Evolutionary conservation across 805 yeast species (phyloP), one percentile per base, ranked within the genome.

Genomic region (Lipomyces kockii): DNA sequence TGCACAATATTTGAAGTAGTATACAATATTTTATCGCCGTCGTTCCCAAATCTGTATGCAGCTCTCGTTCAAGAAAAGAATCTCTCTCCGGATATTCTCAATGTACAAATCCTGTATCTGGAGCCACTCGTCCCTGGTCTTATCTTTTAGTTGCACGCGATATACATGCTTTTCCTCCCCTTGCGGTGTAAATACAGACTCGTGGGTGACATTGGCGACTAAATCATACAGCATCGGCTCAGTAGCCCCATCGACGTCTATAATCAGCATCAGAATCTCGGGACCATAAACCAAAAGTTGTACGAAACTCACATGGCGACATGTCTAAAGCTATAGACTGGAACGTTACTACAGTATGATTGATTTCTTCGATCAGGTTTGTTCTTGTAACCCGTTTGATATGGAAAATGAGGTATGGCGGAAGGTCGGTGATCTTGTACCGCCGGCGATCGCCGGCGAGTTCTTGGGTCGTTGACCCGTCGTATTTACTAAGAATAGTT

Each of bases 331-430:
- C 72, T 57, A 74, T 74, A 2, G 80, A 78, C 7, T 88, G 84
- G 73, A 86, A 89, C 58, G 84, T 86, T 2, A 90, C 89, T 35
- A 89, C 83, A 0, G 90, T 88, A 39, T 87, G 86, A 72, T 87
- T 88, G 64, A 85, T 75, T 64, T 81, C 81, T 55, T 81, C 74
- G 11, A 80, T 73, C 27, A 77, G 72, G 11, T 77, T 76, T 14
- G 76, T 73, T 32, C 80, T 81, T 12, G 77, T 77, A 65, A 85
- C 81, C 66, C 95, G 80, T 69, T 89, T 85, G 64, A 86, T 81
- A 72, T 86, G 86, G 1, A 91, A 71, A 4, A 88, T 77, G 46
- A 91, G 75, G 64, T 78, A 83, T 46, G 82, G 81, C 0, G 96
- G 96, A 25, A 82, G 76, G 53, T 76, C 77, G 1, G 75, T 49